These are phyloP conservation scores for baker's yeast (Saccharomyces cerevisiae) DNA, from an alignment of 805 yeast genomes.

Conservation along the genomic window DNA sequence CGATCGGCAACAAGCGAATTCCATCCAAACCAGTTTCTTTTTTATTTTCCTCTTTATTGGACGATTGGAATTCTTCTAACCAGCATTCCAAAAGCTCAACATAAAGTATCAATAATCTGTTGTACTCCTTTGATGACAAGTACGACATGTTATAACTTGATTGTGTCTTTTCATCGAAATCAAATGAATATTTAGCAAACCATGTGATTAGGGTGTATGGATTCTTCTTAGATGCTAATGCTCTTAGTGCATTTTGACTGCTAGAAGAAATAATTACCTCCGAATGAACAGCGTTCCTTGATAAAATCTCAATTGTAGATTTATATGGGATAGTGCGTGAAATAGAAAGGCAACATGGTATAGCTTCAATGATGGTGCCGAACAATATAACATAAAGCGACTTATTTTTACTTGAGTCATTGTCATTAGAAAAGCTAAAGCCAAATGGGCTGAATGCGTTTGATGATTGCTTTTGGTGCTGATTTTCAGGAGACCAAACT, in stretches of 20 bases:
- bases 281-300: conserved; percentile 67
- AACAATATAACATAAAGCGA: conserved; percentile 49
- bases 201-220: conserved; percentile 63
- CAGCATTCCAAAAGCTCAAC: conserved; percentile 76
- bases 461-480: conserved; percentile 29
- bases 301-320: conserved; percentile 62
- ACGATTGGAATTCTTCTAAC: conserved; percentile 54
- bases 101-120: conserved; percentile 55
- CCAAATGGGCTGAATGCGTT: conserved; percentile 34
- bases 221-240: conserved; percentile 58
- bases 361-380: conserved; percentile 57
- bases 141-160: conserved; percentile 47
- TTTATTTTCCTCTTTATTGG: conserved; percentile 25
- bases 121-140: conserved; percentile 53
- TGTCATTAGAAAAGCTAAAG: conserved; percentile 35
- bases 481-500: conserved; percentile 32
- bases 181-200: conserved; percentile 74
- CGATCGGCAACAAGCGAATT: conserved; percentile 17
- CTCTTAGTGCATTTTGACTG: conserved; percentile 53
- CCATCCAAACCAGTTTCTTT: conserved; percentile 30
- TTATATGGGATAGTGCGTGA: conserved; percentile 46
- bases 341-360: conserved; percentile 59
- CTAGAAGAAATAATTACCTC: conserved; percentile 55
- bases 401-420: conserved; percentile 22
- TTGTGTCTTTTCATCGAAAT: conserved; percentile 62